Evolutionary conservation across 78 protist species (phyloP).

Genomic region (Cavenderia fasciculata): DNA sequence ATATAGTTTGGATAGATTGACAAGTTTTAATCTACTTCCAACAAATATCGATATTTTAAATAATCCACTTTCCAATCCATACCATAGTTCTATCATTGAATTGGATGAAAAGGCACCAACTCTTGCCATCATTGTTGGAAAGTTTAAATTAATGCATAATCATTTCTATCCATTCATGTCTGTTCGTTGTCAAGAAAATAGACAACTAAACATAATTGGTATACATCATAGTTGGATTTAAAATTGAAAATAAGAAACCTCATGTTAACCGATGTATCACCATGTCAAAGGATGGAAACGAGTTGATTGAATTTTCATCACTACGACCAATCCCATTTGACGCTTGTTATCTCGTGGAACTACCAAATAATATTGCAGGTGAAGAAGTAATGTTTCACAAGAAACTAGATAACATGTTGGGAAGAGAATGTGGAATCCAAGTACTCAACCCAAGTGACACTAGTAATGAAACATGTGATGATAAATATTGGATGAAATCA

Average conservation of each 20-base stretch:
- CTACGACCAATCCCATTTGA: background rate
- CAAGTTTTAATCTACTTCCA: no score
- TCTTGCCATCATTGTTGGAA: conserved; percentile 19
- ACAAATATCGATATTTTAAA: no score
- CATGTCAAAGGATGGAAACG: background rate
- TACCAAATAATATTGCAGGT: background rate
- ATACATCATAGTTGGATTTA: conserved; percentile 23
- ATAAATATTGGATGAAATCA: conserved; percentile 50
- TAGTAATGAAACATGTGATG: conserved; percentile 28
- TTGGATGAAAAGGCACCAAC: background rate
- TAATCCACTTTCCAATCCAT: no score
- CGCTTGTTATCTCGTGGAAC: conserved; percentile 19
- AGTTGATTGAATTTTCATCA: background rate
- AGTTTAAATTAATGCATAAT: conserved; percentile 21
- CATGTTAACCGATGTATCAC: conserved; percentile 7
- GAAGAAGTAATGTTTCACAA: conserved; percentile 1
- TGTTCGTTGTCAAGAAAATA: background rate
- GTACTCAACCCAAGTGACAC: conserved; percentile 1
- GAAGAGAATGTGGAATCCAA: background rate
- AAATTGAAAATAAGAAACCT: background rate
- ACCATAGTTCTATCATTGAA: no score
- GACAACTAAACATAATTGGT: conserved; percentile 24
- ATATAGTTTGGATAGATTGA: no score
- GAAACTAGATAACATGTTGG: background rate
- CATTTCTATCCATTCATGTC: conserved; percentile 57